Evolutionary conservation across 2,329 filamentous ascomycete genomes (phyloP), one percentile per base, ranked within the genome.

Genomic region (Phialocephala sp.): DNA sequence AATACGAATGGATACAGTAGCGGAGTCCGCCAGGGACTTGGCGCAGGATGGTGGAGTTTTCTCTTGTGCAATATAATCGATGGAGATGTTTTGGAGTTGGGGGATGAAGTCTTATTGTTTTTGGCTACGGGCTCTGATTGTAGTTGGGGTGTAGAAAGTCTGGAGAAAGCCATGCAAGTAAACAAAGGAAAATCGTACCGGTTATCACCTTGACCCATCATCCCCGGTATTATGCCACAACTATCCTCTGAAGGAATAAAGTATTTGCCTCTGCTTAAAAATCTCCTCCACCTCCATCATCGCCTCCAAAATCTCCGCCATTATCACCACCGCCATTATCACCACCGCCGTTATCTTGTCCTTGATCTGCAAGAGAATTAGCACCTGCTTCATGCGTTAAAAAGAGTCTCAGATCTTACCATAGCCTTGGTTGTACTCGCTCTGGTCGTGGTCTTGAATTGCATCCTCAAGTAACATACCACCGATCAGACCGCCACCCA

Each of bases 401-500:
- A 14, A 58, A 35, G 2, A 14, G 22, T 22, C 11, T 15, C 22
- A 27, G 15, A 12, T 67, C 71, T 67, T 69, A 74, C 78, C 71
- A 64, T 82, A 81, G 24, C 83, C 84, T 20, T 86, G 76, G 22
- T 84, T 72, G 71, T 87, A 89, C 36, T 85, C 84, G 5, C 87
- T 81, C 66, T 89, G 79, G 70, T 91, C 78, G 56, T 84, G 76
- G 67, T 89, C 86, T 63, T 91, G 80, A 59, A 94, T 82, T 1
- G 89, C 89, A 74, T 90, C 83, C 1, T 84, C 89, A 37, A 97
- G 78, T 73, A 97, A 68, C 68, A 87, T 85, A 63, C 93, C 93
- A 72, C 93, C 94, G 0, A 97, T 73, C 75, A 97, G 75, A 77
- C 93, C 93, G 69, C 90, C 93, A 71, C 93, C 93, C 4, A 92